Percentiles rank a stretch among this genome's conserved stretches.
Evolutionary conservation across 495 filamentous ascomycete genomes (phyloP).

Genomic region (Penicillium desertorum): DNA sequence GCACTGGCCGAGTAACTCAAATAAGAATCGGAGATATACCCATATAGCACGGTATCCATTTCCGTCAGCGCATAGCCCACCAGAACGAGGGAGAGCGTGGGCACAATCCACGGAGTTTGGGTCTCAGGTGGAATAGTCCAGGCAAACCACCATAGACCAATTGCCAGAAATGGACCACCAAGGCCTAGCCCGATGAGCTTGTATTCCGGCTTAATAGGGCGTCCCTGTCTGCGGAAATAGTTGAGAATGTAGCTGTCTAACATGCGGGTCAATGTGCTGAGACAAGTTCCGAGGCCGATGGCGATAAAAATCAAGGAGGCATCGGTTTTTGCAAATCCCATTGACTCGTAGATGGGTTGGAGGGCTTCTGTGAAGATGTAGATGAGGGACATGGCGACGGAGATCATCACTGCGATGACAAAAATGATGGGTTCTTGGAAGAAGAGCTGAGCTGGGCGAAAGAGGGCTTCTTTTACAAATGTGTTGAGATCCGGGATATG

Average conservation of each 20-base stretch:
- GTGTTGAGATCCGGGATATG: constrained; percentile 36
- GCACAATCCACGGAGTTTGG: constrained; percentile 41
- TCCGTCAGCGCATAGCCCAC: constrained; percentile 54
- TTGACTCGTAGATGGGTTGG: constrained; percentile 43
- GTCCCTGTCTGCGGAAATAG: constrained; percentile 24
- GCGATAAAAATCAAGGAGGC: constrained; percentile 49
- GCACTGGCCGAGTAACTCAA: constrained; percentile 52
- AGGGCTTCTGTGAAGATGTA: constrained; percentile 56
- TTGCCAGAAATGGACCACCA: constrained; percentile 46
- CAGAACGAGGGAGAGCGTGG: constrained; percentile 42
- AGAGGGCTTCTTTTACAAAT: constrained; percentile 43
- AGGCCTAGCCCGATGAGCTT: constrained; percentile 50
- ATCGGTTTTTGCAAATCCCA: constrained; percentile 37
- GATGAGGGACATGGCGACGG: constrained; percentile 49
- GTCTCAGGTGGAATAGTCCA: constrained; percentile 49
- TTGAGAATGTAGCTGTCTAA: constrained; percentile 40
- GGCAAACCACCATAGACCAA: constrained; percentile 53
- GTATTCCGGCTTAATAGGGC: constrained; percentile 45
- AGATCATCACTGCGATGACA: constrained; percentile 45
- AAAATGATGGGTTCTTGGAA: constrained; percentile 53
- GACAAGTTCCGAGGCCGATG: constrained; percentile 42
- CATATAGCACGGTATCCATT: constrained; percentile 47
- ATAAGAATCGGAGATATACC: constrained; percentile 56
- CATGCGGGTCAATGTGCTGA: constrained; percentile 45
- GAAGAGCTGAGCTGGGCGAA: constrained; percentile 45